A percentile compares a stretch with the other conserved stretches of the same genome.
phyloP scores from a whole-genome alignment of 1,284 basidiomycete genomes.

The Irpex lacteus region DNA sequence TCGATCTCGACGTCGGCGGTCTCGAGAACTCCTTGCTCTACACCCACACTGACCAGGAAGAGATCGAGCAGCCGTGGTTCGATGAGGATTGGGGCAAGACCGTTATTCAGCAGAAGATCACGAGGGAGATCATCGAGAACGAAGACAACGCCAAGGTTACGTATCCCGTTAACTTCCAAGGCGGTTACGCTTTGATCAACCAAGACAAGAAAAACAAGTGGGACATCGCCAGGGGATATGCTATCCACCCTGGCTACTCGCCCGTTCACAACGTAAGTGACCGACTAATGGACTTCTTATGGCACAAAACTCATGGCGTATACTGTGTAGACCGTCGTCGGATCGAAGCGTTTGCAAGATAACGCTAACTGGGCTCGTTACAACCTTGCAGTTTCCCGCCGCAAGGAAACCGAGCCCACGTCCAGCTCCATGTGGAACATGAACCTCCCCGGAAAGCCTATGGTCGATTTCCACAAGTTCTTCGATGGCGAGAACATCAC shows the following conservation, averaged over 20 bases:
- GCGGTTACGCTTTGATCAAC: slow-evolving; percentile 59
- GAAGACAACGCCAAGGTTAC: slow-evolving; percentile 57
- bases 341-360: slow-evolving; percentile 54
- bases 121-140: slow-evolving; percentile 44
- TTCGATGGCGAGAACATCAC: slow-evolving; percentile 61
- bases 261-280: slow-evolving; percentile 46
- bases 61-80: slow-evolving; percentile 51
- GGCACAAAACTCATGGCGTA: background rate
- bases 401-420: slow-evolving; percentile 58
- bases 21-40: slow-evolving; percentile 55
- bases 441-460: slow-evolving; percentile 54
- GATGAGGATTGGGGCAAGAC: slow-evolving; percentile 60
- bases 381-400: slow-evolving; percentile 54
- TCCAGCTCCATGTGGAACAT: slow-evolving; percentile 61
- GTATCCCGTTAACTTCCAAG: slow-evolving; percentile 53
- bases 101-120: slow-evolving; percentile 53
- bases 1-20: slow-evolving; percentile 62
- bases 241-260: slow-evolving; percentile 53
- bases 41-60: slow-evolving; percentile 47
- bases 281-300: background rate
- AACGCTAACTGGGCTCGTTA: slow-evolving; percentile 67
- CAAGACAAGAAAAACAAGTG: slow-evolving; percentile 52
- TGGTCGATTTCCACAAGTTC: slow-evolving; percentile 62
- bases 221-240: slow-evolving; percentile 55
- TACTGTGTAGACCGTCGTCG: slow-evolving; percentile 45